Evolutionary conservation across 1,284 basidiomycete species (phyloP).

Genomic region (Tilletia setariae): DNA sequence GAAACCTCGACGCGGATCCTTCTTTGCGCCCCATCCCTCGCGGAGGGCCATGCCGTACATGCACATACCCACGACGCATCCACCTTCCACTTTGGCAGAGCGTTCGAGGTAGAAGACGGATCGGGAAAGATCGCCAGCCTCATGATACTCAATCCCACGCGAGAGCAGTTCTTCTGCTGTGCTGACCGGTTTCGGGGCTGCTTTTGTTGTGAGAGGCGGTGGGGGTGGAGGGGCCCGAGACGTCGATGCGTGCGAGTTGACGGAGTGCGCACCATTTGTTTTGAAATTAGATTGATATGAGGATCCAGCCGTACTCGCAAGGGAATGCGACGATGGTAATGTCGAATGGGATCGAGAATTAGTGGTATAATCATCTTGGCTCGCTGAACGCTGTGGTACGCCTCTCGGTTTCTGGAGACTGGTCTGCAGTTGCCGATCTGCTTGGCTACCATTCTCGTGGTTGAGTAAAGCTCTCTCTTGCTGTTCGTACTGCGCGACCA

Average conservation of each 20-base stretch:
- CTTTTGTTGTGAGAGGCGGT: not conserved
- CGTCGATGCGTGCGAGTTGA: not conserved
- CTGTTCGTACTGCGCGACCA: not conserved
- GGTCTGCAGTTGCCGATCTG: not conserved
- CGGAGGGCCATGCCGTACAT: conserved; percentile 85
- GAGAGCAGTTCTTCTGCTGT: conserved; percentile 43
- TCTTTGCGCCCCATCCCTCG: conserved; percentile 80
- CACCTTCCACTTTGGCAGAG: conserved; percentile 70
- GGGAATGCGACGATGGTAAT: not conserved
- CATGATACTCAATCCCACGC: conserved; percentile 73
- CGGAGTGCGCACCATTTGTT: not conserved
- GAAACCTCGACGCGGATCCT: conserved; percentile 67
- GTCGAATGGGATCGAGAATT: not conserved
- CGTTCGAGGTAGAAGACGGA: conserved; percentile 76
- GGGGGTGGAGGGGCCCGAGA: not conserved
- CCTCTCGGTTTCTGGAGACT: not conserved
- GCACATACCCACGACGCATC: conserved; percentile 82
- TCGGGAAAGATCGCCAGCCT: conserved; percentile 70
- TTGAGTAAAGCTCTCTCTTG: not conserved
- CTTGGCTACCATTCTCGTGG: conserved; percentile 3
- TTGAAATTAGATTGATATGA: not conserved
- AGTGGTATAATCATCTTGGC: not conserved
- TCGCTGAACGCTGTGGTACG: not conserved
- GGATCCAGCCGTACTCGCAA: not conserved
- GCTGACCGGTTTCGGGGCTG: conserved; percentile 9